Base-by-base conservation (phyloP, 371 early-diverging fungal species). In the Mucor indicus region DNA sequence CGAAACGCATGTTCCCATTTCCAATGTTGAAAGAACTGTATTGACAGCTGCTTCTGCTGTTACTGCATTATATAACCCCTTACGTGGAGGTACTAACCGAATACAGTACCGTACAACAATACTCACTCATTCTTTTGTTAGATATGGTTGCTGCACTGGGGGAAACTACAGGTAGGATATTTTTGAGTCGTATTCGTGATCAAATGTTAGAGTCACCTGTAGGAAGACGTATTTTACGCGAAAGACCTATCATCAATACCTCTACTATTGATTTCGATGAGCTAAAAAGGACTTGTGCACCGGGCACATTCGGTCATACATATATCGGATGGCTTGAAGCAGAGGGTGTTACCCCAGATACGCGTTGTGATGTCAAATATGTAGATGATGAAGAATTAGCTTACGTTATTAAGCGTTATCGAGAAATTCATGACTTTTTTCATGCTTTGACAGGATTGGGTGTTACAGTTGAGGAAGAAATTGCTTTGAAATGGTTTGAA, bases 401-500 rank as follows among this genome's bases (percentile, higher is more conserved):
- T 3, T 98, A 95, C 57, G 89, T 98, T 23, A 90, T 98, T 85
- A 78, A 78, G 53, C 76, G 98, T 43, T 95, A 96, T 60, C 85
- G 98, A 4, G 87, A 96, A 65, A 84, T 87, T 21, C 98, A 97
- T 53, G 98, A 98, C 62, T 93, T 96, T 56, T 92, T 86, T 62
- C 98, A 98, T 61, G 82, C 89, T 6, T 57, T 98, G 39, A 85
- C 91, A 9, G 95, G 90, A 11, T 50, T 95, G 21, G 86, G 90
- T 6, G 87, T 90, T 1, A 83, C 90, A 2, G 91, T 96, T 6
- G 91, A 92, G 54, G 94, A 86, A 41, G 98, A 98, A 69, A 67
- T 97, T 42, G 95, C 90, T 2, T 68, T 98, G 31, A 98, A 98
- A 70, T 92, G 91, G 87, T 90, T 95, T 56, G 98, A 98, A 66